Conservation (phyloP, 768 basidiomycete species). For the Russula sp. region DNA sequence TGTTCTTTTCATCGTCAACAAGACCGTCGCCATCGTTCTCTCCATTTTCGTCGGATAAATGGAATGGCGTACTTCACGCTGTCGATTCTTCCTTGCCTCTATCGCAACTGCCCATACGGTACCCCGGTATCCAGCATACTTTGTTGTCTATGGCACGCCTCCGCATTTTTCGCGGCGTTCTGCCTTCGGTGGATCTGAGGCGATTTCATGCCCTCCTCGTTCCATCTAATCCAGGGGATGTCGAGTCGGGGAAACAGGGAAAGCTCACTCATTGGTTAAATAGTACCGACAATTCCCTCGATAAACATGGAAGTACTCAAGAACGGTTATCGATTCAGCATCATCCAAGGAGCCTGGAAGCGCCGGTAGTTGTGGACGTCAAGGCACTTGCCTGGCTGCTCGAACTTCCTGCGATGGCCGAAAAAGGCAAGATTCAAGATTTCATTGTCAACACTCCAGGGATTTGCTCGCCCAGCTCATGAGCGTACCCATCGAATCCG, state of each 20-base stretch:
- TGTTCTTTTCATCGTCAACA: constrained; percentile 41
- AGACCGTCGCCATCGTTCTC: constrained; percentile 19
- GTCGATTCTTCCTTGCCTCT: constrained; percentile 27
- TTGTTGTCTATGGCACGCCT: constrained; percentile 11
- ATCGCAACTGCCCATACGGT: constrained; percentile 28
- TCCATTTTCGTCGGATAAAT: constrained; percentile 13
- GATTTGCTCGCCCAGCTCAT: constrained; percentile 13
- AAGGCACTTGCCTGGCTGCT: constrained; percentile 16
- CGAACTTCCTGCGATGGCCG: constrained; percentile 1
- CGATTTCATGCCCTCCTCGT: constrained; percentile 12
- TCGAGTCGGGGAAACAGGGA: not conserved
- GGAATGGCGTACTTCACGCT: constrained; percentile 24
- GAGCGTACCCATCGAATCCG: not conserved
- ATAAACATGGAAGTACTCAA: constrained; percentile 1
- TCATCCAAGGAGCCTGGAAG: constrained; percentile 3
- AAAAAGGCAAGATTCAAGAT: constrained; percentile 16
- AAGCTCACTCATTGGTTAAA: constrained; percentile 11
- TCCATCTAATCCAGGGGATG: constrained; percentile 9
- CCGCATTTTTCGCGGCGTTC: not conserved
- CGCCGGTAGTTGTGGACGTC: constrained; percentile 3
- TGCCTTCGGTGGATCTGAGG: constrained; percentile 12
- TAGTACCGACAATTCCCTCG: not conserved
- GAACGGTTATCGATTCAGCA: constrained; percentile 10
- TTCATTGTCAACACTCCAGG: constrained; percentile 6
- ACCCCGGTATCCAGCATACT: constrained; percentile 26